Evolutionary conservation across 2,329 filamentous ascomycete species (phyloP).

Genomic region (Diaporthe australafricana): DNA sequence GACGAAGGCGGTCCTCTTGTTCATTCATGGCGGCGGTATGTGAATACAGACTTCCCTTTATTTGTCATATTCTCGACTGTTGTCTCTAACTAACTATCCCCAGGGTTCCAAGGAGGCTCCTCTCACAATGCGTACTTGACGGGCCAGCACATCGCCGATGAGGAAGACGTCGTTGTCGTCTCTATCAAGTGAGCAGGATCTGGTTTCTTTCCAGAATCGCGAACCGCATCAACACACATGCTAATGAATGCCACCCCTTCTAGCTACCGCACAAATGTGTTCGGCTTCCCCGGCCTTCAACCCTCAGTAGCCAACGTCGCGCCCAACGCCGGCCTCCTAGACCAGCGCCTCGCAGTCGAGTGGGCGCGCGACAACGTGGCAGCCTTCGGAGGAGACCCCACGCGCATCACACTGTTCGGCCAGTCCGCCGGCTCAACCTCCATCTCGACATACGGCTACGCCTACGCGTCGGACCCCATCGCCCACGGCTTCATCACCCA

Average conservation of each 20-base stretch:
- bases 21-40: constrained; percentile 54
- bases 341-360: constrained; percentile 33
- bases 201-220: not conserved
- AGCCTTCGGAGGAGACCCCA: constrained; percentile 22
- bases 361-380: constrained; percentile 31
- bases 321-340: constrained; percentile 24
- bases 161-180: constrained; percentile 28
- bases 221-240: not conserved
- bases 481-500: constrained; percentile 21
- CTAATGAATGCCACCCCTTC: not conserved
- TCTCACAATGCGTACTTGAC: constrained; percentile 19
- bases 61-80: not conserved
- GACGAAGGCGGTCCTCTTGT: constrained; percentile 56
- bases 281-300: constrained; percentile 24
- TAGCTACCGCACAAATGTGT: constrained; percentile 27
- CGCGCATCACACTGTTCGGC: constrained; percentile 25
- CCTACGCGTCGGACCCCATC: constrained; percentile 29
- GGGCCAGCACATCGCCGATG: constrained; percentile 23
- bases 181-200: constrained; percentile 5
- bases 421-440: constrained; percentile 22
- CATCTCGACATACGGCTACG: constrained; percentile 6
- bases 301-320: constrained; percentile 3
- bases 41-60: not conserved
- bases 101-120: constrained; percentile 50
- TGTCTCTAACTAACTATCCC: not conserved